These are phyloP conservation scores for Psilocybe mexicana DNA, from an alignment of 1,284 basidiomycete species.

Conservation along the genomic window DNA sequence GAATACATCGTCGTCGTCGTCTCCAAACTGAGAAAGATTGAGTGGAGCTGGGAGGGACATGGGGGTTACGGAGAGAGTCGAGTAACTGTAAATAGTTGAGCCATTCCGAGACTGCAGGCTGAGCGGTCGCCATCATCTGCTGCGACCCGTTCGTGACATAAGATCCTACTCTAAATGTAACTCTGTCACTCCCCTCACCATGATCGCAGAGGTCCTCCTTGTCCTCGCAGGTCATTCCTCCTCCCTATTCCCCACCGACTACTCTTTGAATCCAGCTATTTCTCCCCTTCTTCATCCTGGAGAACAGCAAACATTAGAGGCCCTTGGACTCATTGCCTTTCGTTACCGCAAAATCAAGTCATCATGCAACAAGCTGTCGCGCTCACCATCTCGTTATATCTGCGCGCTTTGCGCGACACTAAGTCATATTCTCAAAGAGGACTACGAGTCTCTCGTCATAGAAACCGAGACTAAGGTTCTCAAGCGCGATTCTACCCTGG, in stretches of 20 bases:
- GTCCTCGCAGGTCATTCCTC: conserved; percentile 84
- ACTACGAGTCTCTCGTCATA: conserved; percentile 80
- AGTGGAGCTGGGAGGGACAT: conserved; percentile 22
- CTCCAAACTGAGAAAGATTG: conserved; percentile 38
- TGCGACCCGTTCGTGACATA: conserved; percentile 8
- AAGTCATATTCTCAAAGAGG: conserved; percentile 68
- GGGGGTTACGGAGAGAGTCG: conserved; percentile 2
- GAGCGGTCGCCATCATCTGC: not conserved
- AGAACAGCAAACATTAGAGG: conserved; percentile 77
- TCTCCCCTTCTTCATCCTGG: conserved; percentile 80
- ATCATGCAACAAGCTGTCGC: conserved; percentile 50
- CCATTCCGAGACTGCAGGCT: not conserved
- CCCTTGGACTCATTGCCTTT: conserved; percentile 69
- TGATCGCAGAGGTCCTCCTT: conserved; percentile 87
- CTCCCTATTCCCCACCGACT: conserved; percentile 67
- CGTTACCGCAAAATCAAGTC: conserved; percentile 72
- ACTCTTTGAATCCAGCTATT: conserved; percentile 65
- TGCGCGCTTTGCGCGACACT: conserved; percentile 75
- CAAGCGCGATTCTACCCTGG: conserved; percentile 66
- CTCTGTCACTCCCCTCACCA: conserved; percentile 24
- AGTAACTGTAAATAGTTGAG: conserved; percentile 6
- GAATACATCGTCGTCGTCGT: conserved; percentile 70
- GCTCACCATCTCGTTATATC: conserved; percentile 72
- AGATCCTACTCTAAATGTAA: conserved; percentile 3
- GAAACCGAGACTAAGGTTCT: conserved; percentile 81